Evolutionary conservation across 352 stramenopile genomes (phyloP).

Genomic region (Phytophthora sansomeana): DNA sequence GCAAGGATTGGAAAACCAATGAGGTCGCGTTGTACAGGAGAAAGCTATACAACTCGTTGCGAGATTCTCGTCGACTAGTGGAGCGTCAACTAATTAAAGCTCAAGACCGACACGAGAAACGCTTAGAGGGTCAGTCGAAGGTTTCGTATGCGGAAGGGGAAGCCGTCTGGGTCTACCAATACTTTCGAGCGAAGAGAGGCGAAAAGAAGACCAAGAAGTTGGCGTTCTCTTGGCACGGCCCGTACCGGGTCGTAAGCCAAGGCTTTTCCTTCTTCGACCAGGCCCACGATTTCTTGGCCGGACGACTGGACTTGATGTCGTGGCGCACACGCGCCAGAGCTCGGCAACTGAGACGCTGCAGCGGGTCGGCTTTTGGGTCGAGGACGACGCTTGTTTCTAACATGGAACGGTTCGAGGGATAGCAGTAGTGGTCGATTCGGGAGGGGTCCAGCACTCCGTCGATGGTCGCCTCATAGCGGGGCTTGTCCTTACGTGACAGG

Average conservation of each 20-base stretch:
- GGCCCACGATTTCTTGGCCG: too few species aligned
- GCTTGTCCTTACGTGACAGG: too few species aligned
- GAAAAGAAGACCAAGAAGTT: constrained; percentile 12
- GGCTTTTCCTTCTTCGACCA: too few species aligned
- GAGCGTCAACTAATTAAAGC: constrained; percentile 3
- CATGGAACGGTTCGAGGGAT: too few species aligned
- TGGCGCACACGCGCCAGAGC: too few species aligned
- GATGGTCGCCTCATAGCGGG: too few species aligned
- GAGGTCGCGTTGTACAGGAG: neutral
- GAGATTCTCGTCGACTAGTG: neutral
- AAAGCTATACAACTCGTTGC: neutral
- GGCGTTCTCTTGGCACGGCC: constrained; percentile 1
- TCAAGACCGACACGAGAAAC: neutral
- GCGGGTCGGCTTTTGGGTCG: too few species aligned
- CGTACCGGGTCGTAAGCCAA: neutral
- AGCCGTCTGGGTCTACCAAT: constrained; percentile 1
- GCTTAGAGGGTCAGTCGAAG: neutral
- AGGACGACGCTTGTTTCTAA: too few species aligned
- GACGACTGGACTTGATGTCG: too few species aligned
- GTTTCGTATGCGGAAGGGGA: neutral
- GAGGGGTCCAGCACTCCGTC: too few species aligned
- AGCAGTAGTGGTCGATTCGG: too few species aligned
- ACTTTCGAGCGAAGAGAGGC: neutral
- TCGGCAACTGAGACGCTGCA: too few species aligned
- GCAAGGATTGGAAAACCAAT: constrained; percentile 1